Evolutionary conservation across 805 yeast species (phyloP).

Genomic region (Spathaspora passalidarum): DNA sequence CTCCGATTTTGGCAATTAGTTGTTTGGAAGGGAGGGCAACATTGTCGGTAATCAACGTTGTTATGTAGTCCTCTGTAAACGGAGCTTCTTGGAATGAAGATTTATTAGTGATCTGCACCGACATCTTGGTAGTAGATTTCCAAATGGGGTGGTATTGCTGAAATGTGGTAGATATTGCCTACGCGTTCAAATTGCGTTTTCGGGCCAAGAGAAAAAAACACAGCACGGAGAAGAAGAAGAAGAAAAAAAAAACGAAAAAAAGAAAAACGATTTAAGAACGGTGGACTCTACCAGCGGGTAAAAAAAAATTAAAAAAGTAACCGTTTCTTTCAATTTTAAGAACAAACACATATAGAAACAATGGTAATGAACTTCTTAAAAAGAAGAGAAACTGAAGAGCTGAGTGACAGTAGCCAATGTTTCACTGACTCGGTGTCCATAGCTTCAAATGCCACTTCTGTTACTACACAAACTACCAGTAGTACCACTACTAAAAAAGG

Average conservation of each 20-base stretch:
- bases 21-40: conserved; percentile 12
- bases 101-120: conserved; percentile 1
- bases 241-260: background rate
- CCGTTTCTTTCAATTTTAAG: no score
- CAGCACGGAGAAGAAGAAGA: background rate
- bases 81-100: conserved; percentile 14
- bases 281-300: no score
- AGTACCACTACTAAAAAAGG: conserved; percentile 12
- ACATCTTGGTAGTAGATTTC: no score
- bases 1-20: conserved; percentile 30
- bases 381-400: conserved; percentile 9
- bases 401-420: conserved; percentile 1
- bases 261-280: no score
- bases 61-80: conserved; percentile 14
- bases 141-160: no score
- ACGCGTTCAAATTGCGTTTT: no score
- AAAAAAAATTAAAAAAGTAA: no score
- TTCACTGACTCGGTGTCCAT: conserved; percentile 15
- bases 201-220: background rate
- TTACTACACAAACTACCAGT: conserved; percentile 6
- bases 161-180: no score
- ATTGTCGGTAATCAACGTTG: conserved; percentile 8
- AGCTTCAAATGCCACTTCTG: conserved; percentile 15
- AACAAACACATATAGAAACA: background rate
- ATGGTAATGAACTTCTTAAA: conserved; percentile 17